Evolutionary conservation across 495 filamentous ascomycete genomes (phyloP).

Genomic region (Amorphotheca resinae): DNA sequence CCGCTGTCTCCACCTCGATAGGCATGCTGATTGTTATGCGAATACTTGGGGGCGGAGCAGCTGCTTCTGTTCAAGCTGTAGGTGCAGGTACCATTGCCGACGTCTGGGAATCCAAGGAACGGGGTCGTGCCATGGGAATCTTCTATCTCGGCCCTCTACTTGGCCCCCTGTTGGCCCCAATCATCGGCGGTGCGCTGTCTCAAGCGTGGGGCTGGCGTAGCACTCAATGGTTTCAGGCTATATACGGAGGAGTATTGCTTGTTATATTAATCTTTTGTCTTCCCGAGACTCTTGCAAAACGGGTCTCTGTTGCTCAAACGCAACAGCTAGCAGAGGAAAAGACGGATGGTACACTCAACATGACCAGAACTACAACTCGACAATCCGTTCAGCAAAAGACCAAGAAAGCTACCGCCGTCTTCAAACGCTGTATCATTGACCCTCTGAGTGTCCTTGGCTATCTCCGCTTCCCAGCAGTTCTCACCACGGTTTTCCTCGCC

Average conservation of each 20-base stretch:
- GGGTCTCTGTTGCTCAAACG: conserved; percentile 4
- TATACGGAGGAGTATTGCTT: conserved; percentile 57
- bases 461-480: conserved; percentile 68
- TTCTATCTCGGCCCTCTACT: conserved; percentile 87
- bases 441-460: conserved; percentile 69
- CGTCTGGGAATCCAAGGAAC: conserved; percentile 71
- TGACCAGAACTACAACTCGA: conserved; percentile 49
- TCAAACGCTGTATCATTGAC: conserved; percentile 63
- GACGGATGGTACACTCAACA: conserved; percentile 16
- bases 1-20: conserved; percentile 63
- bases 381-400: conserved; percentile 47
- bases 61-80: conserved; percentile 82
- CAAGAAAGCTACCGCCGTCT: conserved; percentile 33
- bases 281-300: conserved; percentile 51
- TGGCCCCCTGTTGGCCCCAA: conserved; percentile 74
- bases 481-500: conserved; percentile 70
- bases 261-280: conserved; percentile 52
- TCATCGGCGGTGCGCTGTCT: conserved; percentile 70
- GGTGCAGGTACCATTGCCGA: conserved; percentile 90
- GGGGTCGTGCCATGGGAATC: conserved; percentile 80
- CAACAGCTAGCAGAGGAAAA: conserved; percentile 6
- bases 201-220: conserved; percentile 67
- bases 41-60: conserved; percentile 66
- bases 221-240: conserved; percentile 76
- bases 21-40: conserved; percentile 80